Evolutionary conservation across 345 rosid genomes (phyloP), one percentile per base, ranked within the genome.

Genomic region (Eucalyptus erythrocorys): DNA sequence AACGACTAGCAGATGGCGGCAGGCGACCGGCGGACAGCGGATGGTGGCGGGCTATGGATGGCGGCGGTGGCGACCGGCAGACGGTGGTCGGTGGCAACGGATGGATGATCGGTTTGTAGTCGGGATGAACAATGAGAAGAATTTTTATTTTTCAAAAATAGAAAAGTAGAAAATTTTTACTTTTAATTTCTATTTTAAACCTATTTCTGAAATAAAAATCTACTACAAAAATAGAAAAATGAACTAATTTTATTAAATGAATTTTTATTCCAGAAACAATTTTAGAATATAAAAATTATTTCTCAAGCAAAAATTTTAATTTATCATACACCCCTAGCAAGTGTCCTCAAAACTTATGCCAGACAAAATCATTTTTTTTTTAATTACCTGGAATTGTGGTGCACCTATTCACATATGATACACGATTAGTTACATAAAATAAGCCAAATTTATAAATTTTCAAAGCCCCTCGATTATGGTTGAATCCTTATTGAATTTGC

Each of bases 251-350:
- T 50, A 6, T 16, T 1, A 50, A 50, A 50, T 4, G 0, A 1
- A 49, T 5, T 49, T 49, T 15, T 15, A 6, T 49, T n/a, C n/a
- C 3, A 5, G 1, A 15, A 49, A 49, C 0, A 49, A 49, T 0
- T 49, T 6, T 15, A 7, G 3, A 49, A 49, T 49, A 49, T n/a
- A 1, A 49, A 49, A 49, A 6, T 49, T 49, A 0, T 49, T 49
- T 49, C 0, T 16, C 7, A 0, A 49, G 16, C 0, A 2, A 0
- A 49, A 49, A 49, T 49, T 49, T 49, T 49, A 1, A 1, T 49
- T 49, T 49, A 3, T 6, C 19, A 49, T 6, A 7, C 7, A 49
- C 51, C 7, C 22, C 1, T 51, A 55, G 5, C 7, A 71, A 10
- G 27, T 19, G 5, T 19, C 8, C 8, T 71, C 13, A 2, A 71